phyloP scores from a whole-genome alignment of 2,329 filamentous ascomycete genomes.

The Aspergillus spinulosporus region DNA sequence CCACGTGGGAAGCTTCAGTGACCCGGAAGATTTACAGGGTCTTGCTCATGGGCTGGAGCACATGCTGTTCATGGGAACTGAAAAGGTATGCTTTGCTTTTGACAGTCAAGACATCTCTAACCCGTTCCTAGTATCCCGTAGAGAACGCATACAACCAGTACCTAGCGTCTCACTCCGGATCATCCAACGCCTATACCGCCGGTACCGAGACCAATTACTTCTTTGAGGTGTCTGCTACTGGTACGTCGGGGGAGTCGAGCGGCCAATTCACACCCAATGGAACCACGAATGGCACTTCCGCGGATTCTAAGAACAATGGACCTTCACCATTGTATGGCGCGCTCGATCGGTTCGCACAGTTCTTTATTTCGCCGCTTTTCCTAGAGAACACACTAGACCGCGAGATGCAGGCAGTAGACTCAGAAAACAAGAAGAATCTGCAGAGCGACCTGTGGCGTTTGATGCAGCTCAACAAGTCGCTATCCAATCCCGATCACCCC shows the following conservation, averaged over 20 bases:
- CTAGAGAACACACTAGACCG: constrained; percentile 80
- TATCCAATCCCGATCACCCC: constrained; percentile 85
- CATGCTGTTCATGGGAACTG: constrained; percentile 96
- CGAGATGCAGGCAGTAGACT: constrained; percentile 85
- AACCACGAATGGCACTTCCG: constrained; percentile 26
- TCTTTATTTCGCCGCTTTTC: constrained; percentile 88
- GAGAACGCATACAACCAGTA: constrained; percentile 97
- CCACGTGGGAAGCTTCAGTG: constrained; percentile 93
- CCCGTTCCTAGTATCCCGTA: constrained; percentile 58
- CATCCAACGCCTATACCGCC: constrained; percentile 93
- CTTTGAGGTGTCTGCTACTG: constrained; percentile 87
- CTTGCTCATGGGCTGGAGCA: constrained; percentile 97
- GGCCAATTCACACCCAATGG: constrained; percentile 31
- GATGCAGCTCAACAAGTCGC: constrained; percentile 80
- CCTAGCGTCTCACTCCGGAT: constrained; percentile 82
- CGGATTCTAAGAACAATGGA: constrained; percentile 20
- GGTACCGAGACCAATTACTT: constrained; percentile 96
- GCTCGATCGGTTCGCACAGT: constrained; percentile 88
- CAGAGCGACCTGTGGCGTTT: constrained; percentile 87
- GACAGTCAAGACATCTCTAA: too few species aligned
- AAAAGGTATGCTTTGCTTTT: constrained; percentile 63
- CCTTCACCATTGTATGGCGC: constrained; percentile 72
- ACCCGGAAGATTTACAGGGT: constrained; percentile 84
- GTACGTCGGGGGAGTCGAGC: constrained; percentile 45
- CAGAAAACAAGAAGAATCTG: constrained; percentile 96